phyloP scores from a whole-genome alignment of 1,139 yeast species.

The Suhomyces bokatorum region DNA sequence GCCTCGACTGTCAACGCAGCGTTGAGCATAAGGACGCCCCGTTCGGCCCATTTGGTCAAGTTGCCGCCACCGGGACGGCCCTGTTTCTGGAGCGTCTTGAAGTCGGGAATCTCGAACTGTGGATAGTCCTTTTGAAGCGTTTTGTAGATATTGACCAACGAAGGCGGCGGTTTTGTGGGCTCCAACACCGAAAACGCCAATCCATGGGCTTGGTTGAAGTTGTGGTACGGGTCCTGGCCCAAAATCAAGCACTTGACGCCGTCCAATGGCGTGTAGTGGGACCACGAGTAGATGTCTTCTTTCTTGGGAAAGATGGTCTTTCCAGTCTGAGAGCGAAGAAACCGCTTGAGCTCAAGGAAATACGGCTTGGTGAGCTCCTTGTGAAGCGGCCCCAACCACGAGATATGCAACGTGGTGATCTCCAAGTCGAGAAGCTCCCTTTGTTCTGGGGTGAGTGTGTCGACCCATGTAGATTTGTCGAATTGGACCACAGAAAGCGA shows the following conservation, averaged over 20 bases:
- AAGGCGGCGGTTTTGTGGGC: constrained; percentile 88
- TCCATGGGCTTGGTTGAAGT: constrained; percentile 92
- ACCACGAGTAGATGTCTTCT: constrained; percentile 88
- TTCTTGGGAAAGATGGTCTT: constrained; percentile 75
- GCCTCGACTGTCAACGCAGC: constrained; percentile 91
- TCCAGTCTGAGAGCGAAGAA: constrained; percentile 42
- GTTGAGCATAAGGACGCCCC: constrained; percentile 87
- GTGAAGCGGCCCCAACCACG: constrained; percentile 76
- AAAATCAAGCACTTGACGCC: constrained; percentile 74
- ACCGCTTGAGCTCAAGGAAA: constrained; percentile 70
- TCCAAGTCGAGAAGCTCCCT: constrained; percentile 63
- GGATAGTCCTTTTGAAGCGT: constrained; percentile 73
- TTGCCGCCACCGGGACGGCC: constrained; percentile 58
- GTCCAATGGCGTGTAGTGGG: constrained; percentile 77
- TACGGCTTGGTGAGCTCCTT: constrained; percentile 82
- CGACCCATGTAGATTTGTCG: constrained; percentile 56
- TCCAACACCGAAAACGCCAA: constrained; percentile 87
- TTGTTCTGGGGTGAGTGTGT: constrained; percentile 53
- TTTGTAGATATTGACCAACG: constrained; percentile 83
- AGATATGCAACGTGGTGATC: constrained; percentile 63
- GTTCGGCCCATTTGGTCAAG: constrained; percentile 79
- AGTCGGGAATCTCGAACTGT: constrained; percentile 58
- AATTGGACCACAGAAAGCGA: constrained; percentile 26
- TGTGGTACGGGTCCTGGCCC: constrained; percentile 98
- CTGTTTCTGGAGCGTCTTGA: constrained; percentile 27